Evolutionary conservation across 306 rosid species (phyloP).

Genomic region (Astragalus membranaceus): DNA sequence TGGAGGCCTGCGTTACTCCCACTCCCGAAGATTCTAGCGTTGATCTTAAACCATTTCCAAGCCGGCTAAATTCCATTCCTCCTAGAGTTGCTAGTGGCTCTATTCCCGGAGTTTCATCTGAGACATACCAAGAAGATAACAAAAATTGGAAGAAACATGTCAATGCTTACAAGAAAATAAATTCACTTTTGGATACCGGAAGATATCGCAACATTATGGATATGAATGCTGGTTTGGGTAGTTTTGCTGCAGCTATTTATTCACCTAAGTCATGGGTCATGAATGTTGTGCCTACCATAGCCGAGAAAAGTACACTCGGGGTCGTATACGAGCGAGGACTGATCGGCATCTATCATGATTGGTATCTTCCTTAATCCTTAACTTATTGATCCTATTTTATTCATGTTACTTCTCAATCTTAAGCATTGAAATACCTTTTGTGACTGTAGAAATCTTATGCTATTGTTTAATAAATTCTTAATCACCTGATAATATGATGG

Average conservation of each 20-base stretch:
- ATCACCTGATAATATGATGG: neutral
- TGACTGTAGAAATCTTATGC: neutral
- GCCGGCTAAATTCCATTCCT: conserved; percentile 67
- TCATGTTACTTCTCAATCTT: neutral
- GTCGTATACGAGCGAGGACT: conserved; percentile 73
- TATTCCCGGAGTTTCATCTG: conserved; percentile 66
- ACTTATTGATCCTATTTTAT: conserved; percentile 4
- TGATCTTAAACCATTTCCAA: conserved; percentile 61
- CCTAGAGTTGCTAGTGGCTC: conserved; percentile 83
- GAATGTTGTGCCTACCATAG: conserved; percentile 91
- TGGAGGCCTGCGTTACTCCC: conserved; percentile 78
- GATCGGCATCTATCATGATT: conserved; percentile 91
- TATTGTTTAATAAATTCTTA: neutral
- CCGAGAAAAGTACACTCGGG: conserved; percentile 71
- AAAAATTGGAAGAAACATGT: conserved; percentile 81
- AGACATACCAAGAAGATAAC: conserved; percentile 61
- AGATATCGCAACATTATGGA: conserved; percentile 97
- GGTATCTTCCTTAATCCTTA: conserved; percentile 40
- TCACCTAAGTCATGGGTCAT: conserved; percentile 86
- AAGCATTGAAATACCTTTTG: neutral
- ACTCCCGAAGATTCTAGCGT: conserved; percentile 45
- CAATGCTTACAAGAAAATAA: conserved; percentile 70
- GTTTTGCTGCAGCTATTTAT: conserved; percentile 82
- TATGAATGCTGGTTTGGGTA: conserved; percentile 91
- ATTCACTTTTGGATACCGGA: conserved; percentile 61